Evolutionary conservation across 1,139 yeast species (phyloP), one percentile per base, ranked within the genome.

Genomic region (Yamadazyma taylorii): DNA sequence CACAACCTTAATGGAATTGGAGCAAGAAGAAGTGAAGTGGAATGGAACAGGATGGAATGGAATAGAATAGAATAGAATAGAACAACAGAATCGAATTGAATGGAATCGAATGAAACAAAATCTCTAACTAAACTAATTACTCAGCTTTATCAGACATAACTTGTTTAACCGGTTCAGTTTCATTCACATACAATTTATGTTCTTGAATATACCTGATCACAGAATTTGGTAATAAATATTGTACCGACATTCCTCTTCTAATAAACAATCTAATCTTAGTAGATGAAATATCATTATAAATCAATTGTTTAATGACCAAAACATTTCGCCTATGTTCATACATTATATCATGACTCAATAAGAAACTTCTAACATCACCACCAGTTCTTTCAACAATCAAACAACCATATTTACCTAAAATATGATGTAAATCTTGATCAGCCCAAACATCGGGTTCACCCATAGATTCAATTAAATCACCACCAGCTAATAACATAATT

Each of bases 401-500:
- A 63, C 98, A 92, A 2, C 99, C 98, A 59, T 92, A 92, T 46
- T 86, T 81, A 21, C 98, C 98, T 47, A 92, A 72, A 37, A 92
- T 94, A 60, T 92, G 98, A 56, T 90, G 96, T 53, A 92, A 72
- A 61, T 92, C 99, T 42, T 78, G 85, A 58, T 90, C 97, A 1
- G 95, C 96, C 99, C 99, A 92, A 25, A 92, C 98, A 55, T 90
- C 94, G 22, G 97, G 97, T 61, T 92, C 98, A n/a, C 98, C 98
- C 97, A 94, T 92, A 35, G 95, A 83, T 61, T 92, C 98, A 40
- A 92, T 92, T 52, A 94, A 73, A 62, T 92, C 98, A 26, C 98
- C 98, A 35, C 99, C 99, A 1, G 98, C 98, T 29, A 92, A 70
- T 41, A 92, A 73, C 98, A 92, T 92, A 52, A 92, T 85, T 58